Base-by-base conservation (phyloP, 1,284 basidiomycete genomes). In the Rhizopogon hawkerae region DNA sequence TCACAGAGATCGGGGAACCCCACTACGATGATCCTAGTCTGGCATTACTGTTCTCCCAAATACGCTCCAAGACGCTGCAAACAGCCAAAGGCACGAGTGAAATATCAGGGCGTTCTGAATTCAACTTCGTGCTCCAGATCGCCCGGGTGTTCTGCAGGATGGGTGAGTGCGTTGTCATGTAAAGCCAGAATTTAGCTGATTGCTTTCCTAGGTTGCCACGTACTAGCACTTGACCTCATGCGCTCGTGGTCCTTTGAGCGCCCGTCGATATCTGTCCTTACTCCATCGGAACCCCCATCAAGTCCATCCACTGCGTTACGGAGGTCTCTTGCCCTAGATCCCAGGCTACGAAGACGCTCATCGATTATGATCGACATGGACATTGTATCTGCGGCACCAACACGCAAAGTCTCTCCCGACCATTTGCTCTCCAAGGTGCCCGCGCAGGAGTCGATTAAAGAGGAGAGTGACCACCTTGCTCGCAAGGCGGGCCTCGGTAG, bases 91-190 rank as follows among this genome's bases (percentile, higher is more conserved):
- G 92, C 6, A 89, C 89, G 0, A 90, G 83, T 59, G 90, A 92
- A 60, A 92, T 96, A 34, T 84, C 91, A 0, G 86, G 87, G 29
- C 79, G 79, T 48, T 80, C 83, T 14, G 92, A 96, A 62, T 96
- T 92, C 67, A 92, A 89, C 62, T 97, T 96, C 65, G 90, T 96
- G 4, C 73, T 93, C 35, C 92, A 96, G 68, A 92, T 91, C 57
- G 88, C 91, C 0, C 79, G 90, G 18, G 89, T 94, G 2, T 92
- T 97, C 60, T 89, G 85, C 60, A 76, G 89, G 48, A 93, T 96
- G 92, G 93, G 92, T 91, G 55, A 49, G 83, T 64, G 3, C n/a
- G 31, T 47, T 47, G 35, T 31, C 26, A 41, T 31, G 13, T 29
- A 26, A n/a, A 33, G 3, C 10, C 34, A 49, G n/a, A 35, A 31